These are phyloP conservation scores for Glycine tomentella DNA, from an alignment of 306 rosid species.

Conservation along the genomic window DNA sequence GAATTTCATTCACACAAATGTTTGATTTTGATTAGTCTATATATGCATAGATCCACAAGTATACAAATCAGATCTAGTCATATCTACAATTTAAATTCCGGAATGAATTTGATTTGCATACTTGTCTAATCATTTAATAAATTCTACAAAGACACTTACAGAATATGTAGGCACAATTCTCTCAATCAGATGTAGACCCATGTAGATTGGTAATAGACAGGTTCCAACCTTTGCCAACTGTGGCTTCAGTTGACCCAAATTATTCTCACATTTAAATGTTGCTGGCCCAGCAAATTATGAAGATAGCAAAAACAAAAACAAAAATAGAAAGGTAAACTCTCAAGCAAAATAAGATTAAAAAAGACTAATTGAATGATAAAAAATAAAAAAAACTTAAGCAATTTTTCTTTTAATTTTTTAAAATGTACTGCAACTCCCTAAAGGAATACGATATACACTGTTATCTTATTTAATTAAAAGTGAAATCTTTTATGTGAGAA, in stretches of 20 bases:
- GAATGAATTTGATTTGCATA: background rate
- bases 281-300: background rate
- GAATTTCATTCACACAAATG: background rate
- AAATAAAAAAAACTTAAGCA: too few species aligned
- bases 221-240: background rate
- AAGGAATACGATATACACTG: too few species aligned
- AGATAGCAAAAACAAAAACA: background rate
- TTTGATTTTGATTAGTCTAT: background rate
- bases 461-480: too few species aligned
- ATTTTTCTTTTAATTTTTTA: too few species aligned
- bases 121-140: constrained; percentile 12
- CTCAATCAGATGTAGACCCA: background rate
- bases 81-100: background rate
- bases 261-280: constrained; percentile 2
- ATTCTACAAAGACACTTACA: constrained; percentile 13
- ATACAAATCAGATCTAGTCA: background rate
- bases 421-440: too few species aligned
- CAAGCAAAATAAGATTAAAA: too few species aligned
- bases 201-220: background rate
- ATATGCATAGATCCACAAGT: background rate
- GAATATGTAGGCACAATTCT: constrained; percentile 3
- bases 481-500: too few species aligned
- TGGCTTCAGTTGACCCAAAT: constrained; percentile 29
- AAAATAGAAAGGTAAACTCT: too few species aligned
- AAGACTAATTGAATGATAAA: too few species aligned